Percentiles rank a stretch among this genome's conserved stretches.
Conservation (phyloP, 192 early-diverging fungal genomes). For the Anaeromyces robustus region DNA sequence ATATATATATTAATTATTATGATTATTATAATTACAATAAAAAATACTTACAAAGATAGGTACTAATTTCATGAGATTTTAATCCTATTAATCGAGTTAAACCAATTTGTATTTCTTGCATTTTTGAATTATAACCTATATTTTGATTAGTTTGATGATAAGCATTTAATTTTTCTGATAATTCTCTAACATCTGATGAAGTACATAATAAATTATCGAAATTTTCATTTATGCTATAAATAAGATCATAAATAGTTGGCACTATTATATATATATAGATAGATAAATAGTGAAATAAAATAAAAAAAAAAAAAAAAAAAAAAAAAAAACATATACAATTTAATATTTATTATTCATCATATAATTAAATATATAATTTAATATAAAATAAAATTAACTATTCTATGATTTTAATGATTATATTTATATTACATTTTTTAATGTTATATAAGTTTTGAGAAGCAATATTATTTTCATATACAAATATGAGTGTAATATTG, state of each 20-base stretch:
- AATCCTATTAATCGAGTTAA: neutral
- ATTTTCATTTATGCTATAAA: neutral
- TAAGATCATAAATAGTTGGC: neutral
- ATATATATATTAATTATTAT: no score
- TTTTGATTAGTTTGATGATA: neutral
- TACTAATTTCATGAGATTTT: neutral
- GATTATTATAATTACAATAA: no score
- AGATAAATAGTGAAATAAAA: no score
- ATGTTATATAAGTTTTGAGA: neutral
- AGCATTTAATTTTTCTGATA: neutral
- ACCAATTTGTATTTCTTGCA: neutral
- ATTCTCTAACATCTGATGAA: neutral
- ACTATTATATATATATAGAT: neutral
- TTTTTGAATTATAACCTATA: neutral
- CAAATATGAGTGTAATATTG: neutral
- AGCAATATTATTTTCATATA: neutral
- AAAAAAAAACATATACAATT: no score
- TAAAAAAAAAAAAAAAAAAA: no score
- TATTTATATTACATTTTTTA: neutral
- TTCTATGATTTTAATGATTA: no score
- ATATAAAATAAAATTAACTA: no score
- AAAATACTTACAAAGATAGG: neutral
- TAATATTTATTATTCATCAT: no score
- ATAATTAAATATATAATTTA: no score
- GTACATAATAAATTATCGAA: neutral